These are phyloP conservation scores for Pseudogymnoascus sp. DNA, from an alignment of 2,329 filamentous ascomycete species.

Conservation along the genomic window DNA sequence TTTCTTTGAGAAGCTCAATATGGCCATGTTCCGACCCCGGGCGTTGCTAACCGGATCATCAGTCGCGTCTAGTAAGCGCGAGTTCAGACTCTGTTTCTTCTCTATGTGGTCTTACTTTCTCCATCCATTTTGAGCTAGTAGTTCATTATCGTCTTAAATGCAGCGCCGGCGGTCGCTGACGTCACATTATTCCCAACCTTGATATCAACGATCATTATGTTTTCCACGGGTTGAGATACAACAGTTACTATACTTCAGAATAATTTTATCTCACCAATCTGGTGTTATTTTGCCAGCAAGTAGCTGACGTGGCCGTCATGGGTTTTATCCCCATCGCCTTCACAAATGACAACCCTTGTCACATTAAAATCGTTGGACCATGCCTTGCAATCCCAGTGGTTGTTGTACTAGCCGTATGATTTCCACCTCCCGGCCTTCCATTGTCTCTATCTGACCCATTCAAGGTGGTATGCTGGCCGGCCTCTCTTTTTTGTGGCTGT, in stretches of 20 bases:
- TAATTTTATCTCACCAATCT: background rate
- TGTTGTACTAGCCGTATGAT: constrained; percentile 40
- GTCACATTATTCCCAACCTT: background rate
- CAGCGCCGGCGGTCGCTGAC: background rate
- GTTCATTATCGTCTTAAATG: background rate
- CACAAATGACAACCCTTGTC: constrained; percentile 36
- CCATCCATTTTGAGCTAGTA: constrained; percentile 1
- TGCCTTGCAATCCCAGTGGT: constrained; percentile 25
- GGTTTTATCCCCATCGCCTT: background rate
- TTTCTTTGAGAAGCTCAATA: background rate
- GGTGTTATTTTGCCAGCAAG: constrained; percentile 32
- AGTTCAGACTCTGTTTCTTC: background rate
- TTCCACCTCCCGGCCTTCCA: constrained; percentile 1
- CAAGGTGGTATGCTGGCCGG: constrained; percentile 46
- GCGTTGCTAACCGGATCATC: background rate
- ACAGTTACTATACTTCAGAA: background rate
- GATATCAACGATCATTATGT: background rate
- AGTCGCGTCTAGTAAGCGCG: background rate
- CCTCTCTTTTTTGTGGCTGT: constrained; percentile 47
- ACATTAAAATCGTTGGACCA: constrained; percentile 18
- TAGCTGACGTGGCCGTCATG: constrained; percentile 27
- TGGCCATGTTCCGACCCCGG: background rate
- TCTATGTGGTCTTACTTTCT: background rate
- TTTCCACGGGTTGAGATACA: background rate
- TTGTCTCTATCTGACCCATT: constrained; percentile 7